Evolutionary conservation across 768 basidiomycete species (phyloP), one percentile per base, ranked within the genome.

Genomic region (Podaxis rugospora): DNA sequence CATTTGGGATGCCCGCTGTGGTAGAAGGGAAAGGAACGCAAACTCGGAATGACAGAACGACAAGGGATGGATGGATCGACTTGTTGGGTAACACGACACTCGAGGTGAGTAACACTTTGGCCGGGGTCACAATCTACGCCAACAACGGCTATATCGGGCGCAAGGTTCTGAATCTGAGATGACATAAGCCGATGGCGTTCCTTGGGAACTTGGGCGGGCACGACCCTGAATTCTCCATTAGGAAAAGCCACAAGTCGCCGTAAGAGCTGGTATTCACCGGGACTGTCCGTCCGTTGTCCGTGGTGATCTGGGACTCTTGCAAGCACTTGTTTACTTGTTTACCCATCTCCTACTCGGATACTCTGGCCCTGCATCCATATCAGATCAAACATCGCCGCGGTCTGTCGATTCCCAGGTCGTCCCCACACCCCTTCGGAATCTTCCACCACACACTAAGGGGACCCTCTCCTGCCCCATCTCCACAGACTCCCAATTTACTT

Each of bases 1-100:
- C 69, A 70, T 70, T 53, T 35, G 52, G 57, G 42, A 49, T 49
- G 55, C 55, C 62, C 55, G 47, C 25, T 23, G 55, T 51, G 49
- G 37, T 51, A 51, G 49, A 52, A 36, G 53, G 49, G 58, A 53
- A 35, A 46, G 52, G 49, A 50, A 47, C 42, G 47, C 51, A 46
- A 42, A 32, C 47, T 27, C 51, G 37, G 58, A 39, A 62, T 51
- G 62, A 50, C 42, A 52, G 53, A 50, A 42, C 40, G 55, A 49
- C 21, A 23, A 49, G 47, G 46, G 51, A 61, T 57, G 61, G 51
- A 59, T 63, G 62, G 61, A 62, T 59, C 59, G 51, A 51, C 32
- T 46, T 44, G 27, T 57, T 47, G 44, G 52, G 52, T 54, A 44
- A 47, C 55, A 57, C 59, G 28, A 60, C 51, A 28, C 59, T 53